Evolutionary conservation across 2,329 filamentous ascomycete species (phyloP).

Genomic region (Amylocarpus encephaloides): DNA sequence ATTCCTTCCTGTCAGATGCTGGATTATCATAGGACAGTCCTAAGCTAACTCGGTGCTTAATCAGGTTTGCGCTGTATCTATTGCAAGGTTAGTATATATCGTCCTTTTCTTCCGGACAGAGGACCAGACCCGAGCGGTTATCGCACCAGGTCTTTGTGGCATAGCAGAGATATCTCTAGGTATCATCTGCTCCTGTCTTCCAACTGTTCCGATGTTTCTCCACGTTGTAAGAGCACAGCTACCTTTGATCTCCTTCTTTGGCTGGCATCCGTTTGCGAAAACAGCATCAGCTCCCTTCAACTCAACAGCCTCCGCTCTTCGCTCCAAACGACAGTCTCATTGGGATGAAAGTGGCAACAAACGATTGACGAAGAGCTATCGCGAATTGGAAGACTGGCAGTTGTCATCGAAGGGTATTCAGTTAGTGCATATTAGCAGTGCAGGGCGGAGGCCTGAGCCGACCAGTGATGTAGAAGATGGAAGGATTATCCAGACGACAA

Average conservation of each 20-base stretch:
- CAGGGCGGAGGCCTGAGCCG: background rate
- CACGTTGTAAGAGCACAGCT: background rate
- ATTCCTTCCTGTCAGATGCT: background rate
- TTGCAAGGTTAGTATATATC: slow-evolving; percentile 1
- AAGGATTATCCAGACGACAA: background rate
- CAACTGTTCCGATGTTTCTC: slow-evolving; percentile 4
- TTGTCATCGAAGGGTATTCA: background rate
- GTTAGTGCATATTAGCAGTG: slow-evolving; percentile 1
- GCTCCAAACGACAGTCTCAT: background rate
- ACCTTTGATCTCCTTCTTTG: background rate
- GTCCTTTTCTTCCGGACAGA: slow-evolving; percentile 5
- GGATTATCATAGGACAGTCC: background rate
- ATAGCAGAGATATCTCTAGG: slow-evolving; percentile 4
- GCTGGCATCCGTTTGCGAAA: background rate
- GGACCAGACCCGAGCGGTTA: slow-evolving; percentile 3
- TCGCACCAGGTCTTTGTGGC: slow-evolving; percentile 1
- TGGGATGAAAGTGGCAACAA: background rate
- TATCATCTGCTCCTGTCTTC: slow-evolving; percentile 4
- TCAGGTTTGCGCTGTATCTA: slow-evolving; percentile 1
- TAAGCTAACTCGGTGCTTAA: background rate
- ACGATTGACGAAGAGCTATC: background rate
- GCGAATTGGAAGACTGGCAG: slow-evolving; percentile 1
- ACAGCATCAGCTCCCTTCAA: background rate
- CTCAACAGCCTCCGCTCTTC: background rate
- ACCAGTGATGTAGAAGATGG: background rate